Conservation (phyloP, 2,329 filamentous ascomycete species). For the Ophiostoma pallidulum region DNA sequence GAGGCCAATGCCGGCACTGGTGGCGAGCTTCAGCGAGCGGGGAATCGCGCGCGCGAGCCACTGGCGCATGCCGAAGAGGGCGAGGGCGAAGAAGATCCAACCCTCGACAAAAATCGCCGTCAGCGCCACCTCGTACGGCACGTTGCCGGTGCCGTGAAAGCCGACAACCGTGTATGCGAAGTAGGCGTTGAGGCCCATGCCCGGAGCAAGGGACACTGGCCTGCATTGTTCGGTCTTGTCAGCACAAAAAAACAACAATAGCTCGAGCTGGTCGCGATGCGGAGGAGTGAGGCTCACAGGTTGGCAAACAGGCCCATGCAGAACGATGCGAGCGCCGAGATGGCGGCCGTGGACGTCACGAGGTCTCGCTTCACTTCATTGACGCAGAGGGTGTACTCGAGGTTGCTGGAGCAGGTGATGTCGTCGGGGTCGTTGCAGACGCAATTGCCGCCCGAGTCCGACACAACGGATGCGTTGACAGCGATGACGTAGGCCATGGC, state of each 20-base stretch:
- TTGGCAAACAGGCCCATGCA: constrained; percentile 77
- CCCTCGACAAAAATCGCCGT: constrained; percentile 57
- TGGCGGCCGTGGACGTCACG: constrained; percentile 71
- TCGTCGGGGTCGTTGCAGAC: too few species aligned
- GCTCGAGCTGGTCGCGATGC: constrained; percentile 8
- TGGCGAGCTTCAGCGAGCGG: constrained; percentile 55
- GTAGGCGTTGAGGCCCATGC: constrained; percentile 60
- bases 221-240: too few species aligned
- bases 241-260: not conserved
- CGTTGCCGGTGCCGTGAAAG: constrained; percentile 44
- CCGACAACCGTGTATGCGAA: constrained; percentile 60
- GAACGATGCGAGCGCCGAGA: constrained; percentile 65
- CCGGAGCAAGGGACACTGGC: constrained; percentile 35
- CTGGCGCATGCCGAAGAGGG: constrained; percentile 60
- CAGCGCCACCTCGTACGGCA: constrained; percentile 51
- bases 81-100: constrained; percentile 54
- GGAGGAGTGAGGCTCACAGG: constrained; percentile 53
- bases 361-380: constrained; percentile 50
- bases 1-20: constrained; percentile 55
- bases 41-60: constrained; percentile 61
- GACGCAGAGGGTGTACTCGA: constrained; percentile 9
- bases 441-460: too few species aligned
- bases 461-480: constrained; percentile 42
- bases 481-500: constrained; percentile 83
- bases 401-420: constrained; percentile 27